Evolutionary conservation across 2,329 filamentous ascomycete genomes (phyloP).

Genomic region (Fusarium sp.): DNA sequence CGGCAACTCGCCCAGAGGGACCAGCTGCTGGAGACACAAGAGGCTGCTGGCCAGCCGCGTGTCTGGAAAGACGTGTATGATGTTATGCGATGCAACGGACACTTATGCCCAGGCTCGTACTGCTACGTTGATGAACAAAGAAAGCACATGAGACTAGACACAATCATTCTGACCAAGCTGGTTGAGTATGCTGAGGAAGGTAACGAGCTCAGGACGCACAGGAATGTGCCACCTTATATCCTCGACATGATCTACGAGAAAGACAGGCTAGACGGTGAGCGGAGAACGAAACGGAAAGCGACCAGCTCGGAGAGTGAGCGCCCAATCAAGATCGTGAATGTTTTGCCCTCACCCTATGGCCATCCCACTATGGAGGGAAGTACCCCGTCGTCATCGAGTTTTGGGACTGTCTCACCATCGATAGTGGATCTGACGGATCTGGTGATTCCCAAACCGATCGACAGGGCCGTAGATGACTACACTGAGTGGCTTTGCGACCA

Average conservation of each 20-base stretch:
- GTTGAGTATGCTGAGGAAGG: constrained; percentile 17
- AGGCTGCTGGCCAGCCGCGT: constrained; percentile 17
- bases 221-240: constrained; percentile 14
- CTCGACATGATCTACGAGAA: constrained; percentile 33
- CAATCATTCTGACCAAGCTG: constrained; percentile 25
- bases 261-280: too few species aligned
- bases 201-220: constrained; percentile 11
- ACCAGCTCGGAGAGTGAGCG: too few species aligned
- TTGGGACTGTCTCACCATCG: constrained; percentile 1
- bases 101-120: constrained; percentile 18
- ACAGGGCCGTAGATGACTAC: constrained; percentile 19
- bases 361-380: not conserved
- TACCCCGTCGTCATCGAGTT: constrained; percentile 8
- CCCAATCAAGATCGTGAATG: constrained; percentile 28
- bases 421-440: constrained; percentile 17
- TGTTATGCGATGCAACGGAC: constrained; percentile 26
- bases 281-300: too few species aligned
- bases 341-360: constrained; percentile 20
- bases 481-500: constrained; percentile 20
- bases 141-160: constrained; percentile 27
- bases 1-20: constrained; percentile 14
- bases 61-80: constrained; percentile 31
- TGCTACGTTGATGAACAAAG: constrained; percentile 23
- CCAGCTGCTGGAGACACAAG: constrained; percentile 24
- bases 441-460: constrained; percentile 23